Evolutionary conservation across 129 eudicot species (phyloP).

Genomic region (Lactuca sativa): DNA sequence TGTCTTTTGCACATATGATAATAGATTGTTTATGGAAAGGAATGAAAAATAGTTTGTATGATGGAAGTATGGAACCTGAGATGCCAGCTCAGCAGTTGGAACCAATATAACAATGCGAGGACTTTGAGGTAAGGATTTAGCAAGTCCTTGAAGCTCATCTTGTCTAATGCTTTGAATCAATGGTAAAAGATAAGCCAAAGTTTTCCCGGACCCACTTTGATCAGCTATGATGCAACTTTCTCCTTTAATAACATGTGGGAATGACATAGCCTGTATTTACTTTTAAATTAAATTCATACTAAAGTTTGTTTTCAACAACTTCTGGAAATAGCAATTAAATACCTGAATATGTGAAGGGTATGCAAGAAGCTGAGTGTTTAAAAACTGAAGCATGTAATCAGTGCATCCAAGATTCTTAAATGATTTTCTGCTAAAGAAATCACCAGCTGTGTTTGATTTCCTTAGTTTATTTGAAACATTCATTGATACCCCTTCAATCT

Average conservation of each 20-base stretch:
- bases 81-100: constrained; percentile 97
- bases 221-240: constrained; percentile 94
- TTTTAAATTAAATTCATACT: not conserved
- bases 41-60: constrained; percentile 6
- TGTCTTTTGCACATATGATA: not conserved
- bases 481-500: constrained; percentile 12
- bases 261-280: constrained; percentile 87
- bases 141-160: constrained; percentile 87
- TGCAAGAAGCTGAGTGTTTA: constrained; percentile 47
- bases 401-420: constrained; percentile 73
- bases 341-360: constrained; percentile 98
- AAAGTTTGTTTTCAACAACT: not conserved
- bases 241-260: constrained; percentile 58
- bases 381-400: constrained; percentile 59
- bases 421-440: constrained; percentile 81
- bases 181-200: constrained; percentile 90
- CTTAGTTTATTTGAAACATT: constrained; percentile 38
- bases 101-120: constrained; percentile 89
- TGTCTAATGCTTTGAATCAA: constrained; percentile 79
- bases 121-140: constrained; percentile 62
- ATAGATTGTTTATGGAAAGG: constrained; percentile 6
- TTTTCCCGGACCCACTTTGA: constrained; percentile 99
- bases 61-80: constrained; percentile 58
- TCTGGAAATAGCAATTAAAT: not conserved
- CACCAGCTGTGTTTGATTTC: constrained; percentile 44